Evolutionary conservation across 1,284 basidiomycete species (phyloP).

Genomic region (Thecaphora frezii): DNA sequence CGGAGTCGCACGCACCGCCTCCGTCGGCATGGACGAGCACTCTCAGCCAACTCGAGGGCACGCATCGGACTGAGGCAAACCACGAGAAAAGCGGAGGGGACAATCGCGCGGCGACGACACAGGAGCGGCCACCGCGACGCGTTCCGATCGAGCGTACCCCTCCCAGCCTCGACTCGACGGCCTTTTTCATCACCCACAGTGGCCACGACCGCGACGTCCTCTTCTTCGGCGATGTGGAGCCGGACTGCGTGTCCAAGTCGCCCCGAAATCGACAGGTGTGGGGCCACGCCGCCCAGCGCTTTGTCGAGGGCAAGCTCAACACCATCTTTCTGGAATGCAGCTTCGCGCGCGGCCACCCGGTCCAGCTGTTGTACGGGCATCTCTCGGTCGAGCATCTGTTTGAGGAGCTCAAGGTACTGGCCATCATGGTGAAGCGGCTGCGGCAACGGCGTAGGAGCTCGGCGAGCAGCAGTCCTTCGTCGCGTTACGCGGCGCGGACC

Average conservation of each 20-base stretch:
- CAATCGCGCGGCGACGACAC: background rate
- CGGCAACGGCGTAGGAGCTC: background rate
- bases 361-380: conserved; percentile 50
- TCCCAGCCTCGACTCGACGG: conserved; percentile 48
- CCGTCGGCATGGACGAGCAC: conserved; percentile 19
- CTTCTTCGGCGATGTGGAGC: conserved; percentile 57
- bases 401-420: conserved; percentile 45
- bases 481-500: background rate
- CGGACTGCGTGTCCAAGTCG: conserved; percentile 42
- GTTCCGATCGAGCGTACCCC: conserved; percentile 33
- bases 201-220: conserved; percentile 48
- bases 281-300: conserved; percentile 43
- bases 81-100: background rate
- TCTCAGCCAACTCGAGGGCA: background rate
- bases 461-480: background rate
- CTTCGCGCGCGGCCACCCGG: conserved; percentile 44
- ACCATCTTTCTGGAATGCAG: conserved; percentile 55
- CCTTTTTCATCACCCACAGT: conserved; percentile 52
- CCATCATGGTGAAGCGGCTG: conserved; percentile 36
- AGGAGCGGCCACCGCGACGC: conserved; percentile 20
- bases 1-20: conserved; percentile 25
- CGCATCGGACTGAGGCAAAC: background rate
- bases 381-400: conserved; percentile 45
- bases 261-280: conserved; percentile 46
- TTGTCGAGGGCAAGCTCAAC: conserved; percentile 39